These are phyloP conservation scores for Seiridium cupressi DNA, from an alignment of 2,329 filamentous ascomycete species.

Conservation along the genomic window DNA sequence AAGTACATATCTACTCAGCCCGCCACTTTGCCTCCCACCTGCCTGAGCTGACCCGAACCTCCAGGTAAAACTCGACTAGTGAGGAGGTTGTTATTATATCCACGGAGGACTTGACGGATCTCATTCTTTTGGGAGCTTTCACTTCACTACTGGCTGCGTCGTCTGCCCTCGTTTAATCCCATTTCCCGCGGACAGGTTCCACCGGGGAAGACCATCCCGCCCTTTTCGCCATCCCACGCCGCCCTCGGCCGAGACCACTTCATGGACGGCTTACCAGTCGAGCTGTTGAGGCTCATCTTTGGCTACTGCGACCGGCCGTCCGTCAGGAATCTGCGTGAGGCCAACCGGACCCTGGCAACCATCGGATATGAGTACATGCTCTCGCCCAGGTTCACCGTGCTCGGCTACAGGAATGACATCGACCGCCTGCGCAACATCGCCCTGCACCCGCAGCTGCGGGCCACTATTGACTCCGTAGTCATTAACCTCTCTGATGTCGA, in stretches of 20 bases:
- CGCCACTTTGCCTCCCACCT: conserved; percentile 2
- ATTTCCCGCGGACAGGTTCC: neutral
- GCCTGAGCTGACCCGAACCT: neutral
- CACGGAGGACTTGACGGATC: neutral
- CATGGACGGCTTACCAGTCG: conserved; percentile 35
- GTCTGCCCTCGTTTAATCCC: neutral
- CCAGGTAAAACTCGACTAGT: neutral
- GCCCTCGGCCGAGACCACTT: neutral
- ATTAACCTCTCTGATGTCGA: conserved; percentile 44
- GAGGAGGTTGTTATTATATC: neutral
- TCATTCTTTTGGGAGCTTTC: neutral
- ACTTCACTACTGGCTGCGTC: neutral
- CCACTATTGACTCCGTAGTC: conserved; percentile 39
- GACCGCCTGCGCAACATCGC: conserved; percentile 42
- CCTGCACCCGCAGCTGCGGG: conserved; percentile 37
- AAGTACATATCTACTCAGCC: conserved; percentile 4
- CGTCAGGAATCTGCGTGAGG: conserved; percentile 39
- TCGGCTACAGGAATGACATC: conserved; percentile 45
- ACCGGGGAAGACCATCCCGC: neutral
- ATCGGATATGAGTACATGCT: conserved; percentile 43
- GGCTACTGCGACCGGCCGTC: conserved; percentile 35
- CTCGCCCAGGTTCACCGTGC: conserved; percentile 36
- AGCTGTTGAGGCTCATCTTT: conserved; percentile 42
- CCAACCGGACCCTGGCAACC: conserved; percentile 34
- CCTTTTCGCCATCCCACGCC: neutral